These are phyloP conservation scores for Talaromyces wortmannii DNA, from an alignment of 495 filamentous ascomycete genomes.

Conservation along the genomic window DNA sequence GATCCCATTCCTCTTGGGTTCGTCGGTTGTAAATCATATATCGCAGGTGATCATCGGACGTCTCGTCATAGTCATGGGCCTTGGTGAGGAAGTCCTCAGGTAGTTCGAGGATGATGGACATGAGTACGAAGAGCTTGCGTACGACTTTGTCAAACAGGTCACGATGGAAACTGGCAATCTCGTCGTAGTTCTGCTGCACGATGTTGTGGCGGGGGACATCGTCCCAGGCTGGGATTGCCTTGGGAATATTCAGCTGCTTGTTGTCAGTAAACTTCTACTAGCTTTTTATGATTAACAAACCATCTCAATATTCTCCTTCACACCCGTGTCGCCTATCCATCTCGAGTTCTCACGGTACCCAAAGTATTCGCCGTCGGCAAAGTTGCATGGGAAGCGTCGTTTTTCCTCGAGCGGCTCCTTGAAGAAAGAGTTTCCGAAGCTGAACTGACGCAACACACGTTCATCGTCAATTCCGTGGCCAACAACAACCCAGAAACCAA, in stretches of 20 bases:
- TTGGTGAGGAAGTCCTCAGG: constrained; percentile 42
- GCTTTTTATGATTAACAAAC: constrained; percentile 9
- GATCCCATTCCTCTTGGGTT: constrained; percentile 33
- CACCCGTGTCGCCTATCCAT: constrained; percentile 37
- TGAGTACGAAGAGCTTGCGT: constrained; percentile 39
- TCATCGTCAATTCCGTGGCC: constrained; percentile 48
- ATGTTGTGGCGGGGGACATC: constrained; percentile 19
- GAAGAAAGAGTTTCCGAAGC: constrained; percentile 46
- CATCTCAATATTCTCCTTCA: constrained; percentile 40
- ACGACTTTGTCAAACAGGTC: constrained; percentile 41
- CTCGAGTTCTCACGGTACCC: constrained; percentile 36
- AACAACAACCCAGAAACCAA: constrained; percentile 48
- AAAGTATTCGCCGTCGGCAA: constrained; percentile 37
- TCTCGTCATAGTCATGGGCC: constrained; percentile 39
- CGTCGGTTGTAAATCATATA: constrained; percentile 48
- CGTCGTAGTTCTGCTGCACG: constrained; percentile 4
- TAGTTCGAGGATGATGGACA: constrained; percentile 45
- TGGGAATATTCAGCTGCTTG: constrained; percentile 38
- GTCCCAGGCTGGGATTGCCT: constrained; percentile 34
- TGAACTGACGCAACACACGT: constrained; percentile 48
- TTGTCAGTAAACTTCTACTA: background rate
- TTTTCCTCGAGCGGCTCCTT: constrained; percentile 49
- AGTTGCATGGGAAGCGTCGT: constrained; percentile 32
- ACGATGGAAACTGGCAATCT: constrained; percentile 40
- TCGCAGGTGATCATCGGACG: constrained; percentile 38